Evolutionary conservation across 2,329 filamentous ascomycete genomes (phyloP), one percentile per base, ranked within the genome.

Genomic region (Coniochaeta hoffmannii): DNA sequence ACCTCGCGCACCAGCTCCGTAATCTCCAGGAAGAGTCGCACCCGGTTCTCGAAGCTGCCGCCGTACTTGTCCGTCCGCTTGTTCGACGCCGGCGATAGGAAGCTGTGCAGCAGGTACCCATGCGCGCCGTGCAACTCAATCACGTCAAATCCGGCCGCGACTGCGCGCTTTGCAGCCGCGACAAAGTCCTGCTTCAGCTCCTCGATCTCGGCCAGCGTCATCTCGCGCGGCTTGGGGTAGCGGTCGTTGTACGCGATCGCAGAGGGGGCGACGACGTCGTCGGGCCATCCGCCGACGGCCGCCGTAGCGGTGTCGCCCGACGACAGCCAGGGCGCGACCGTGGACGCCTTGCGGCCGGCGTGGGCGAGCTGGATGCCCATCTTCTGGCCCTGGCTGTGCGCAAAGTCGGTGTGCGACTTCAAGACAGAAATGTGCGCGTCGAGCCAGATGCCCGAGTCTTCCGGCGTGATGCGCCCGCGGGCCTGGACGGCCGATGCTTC

Each of bases 111-210:
- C 0, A 94, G 78, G 65, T 92, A 94, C 1, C 89, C 89, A 64
- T 94, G 89, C 0, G 89, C 90, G 61, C 79, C 81, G 72, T 94
- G 90, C 53, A 95, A 82, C 68, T 85, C 86, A 15, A 89, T 76
- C 4, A 82, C 81, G 62, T 88, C 86, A 59, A 86, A 85, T 0
- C 88, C 88, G 1, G 81, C 82, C 28, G 76, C 73, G 2, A 89
- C 68, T 0, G 87, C 78, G 14, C 82, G 72, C 60, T 76, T 71
- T 0, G 76, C 71, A 0, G 76, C 77, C 0, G 74, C 77, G 1
- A 75, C 78, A 70, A 80, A 90, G 2, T 81, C 80, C 5, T 66
- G 65, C 68, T 88, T 87, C 59, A 86, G 72, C 5, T 79, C 68
- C 56, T 82, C 75, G 56, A 92, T 90, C 44, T 90, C 86, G 1